phyloP scores from a whole-genome alignment of 2,329 filamentous ascomycete genomes.

The Trichoderma asperellum region DNA sequence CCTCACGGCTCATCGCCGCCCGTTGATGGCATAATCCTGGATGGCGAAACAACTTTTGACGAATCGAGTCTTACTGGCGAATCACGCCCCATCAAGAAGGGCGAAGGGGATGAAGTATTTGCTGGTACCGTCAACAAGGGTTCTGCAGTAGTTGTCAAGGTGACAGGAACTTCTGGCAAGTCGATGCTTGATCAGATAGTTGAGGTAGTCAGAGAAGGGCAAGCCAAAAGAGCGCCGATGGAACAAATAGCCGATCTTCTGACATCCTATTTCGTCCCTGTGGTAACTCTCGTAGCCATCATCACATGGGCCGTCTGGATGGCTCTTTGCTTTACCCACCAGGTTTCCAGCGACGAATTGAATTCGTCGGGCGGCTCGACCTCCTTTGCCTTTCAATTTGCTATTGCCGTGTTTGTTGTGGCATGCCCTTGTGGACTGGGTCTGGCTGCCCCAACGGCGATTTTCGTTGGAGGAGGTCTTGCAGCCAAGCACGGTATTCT shows the following conservation, averaged over 20 bases:
- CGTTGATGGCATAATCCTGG: conserved; percentile 72
- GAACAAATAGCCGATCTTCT: conserved; percentile 74
- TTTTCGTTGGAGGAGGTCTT: conserved; percentile 80
- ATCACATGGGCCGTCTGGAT: conserved; percentile 75
- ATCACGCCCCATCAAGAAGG: conserved; percentile 68
- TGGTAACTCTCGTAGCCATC: conserved; percentile 70
- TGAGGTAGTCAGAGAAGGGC: conserved; percentile 74
- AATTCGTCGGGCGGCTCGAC: conserved; percentile 66
- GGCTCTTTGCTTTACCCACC: conserved; percentile 61
- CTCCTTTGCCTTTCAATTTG: conserved; percentile 77
- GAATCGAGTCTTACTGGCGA: conserved; percentile 89
- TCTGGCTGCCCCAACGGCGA: conserved; percentile 81
- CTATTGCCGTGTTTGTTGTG: conserved; percentile 84
- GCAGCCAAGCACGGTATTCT: conserved; percentile 80
- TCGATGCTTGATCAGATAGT: conserved; percentile 84
- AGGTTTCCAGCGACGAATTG: conserved; percentile 60
- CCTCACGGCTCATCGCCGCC: conserved; percentile 82
- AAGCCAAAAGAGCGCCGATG: conserved; percentile 74
- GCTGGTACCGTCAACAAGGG: conserved; percentile 77
- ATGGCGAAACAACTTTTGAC: conserved; percentile 73
- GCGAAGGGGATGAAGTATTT: conserved; percentile 65
- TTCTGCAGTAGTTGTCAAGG: conserved; percentile 61
- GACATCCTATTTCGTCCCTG: conserved; percentile 77
- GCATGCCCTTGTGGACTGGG: conserved; percentile 84
- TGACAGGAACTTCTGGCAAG: conserved; percentile 67